Conservation (phyloP, 495 filamentous ascomycete species). For the Lasiosphaeria hispida region DNA sequence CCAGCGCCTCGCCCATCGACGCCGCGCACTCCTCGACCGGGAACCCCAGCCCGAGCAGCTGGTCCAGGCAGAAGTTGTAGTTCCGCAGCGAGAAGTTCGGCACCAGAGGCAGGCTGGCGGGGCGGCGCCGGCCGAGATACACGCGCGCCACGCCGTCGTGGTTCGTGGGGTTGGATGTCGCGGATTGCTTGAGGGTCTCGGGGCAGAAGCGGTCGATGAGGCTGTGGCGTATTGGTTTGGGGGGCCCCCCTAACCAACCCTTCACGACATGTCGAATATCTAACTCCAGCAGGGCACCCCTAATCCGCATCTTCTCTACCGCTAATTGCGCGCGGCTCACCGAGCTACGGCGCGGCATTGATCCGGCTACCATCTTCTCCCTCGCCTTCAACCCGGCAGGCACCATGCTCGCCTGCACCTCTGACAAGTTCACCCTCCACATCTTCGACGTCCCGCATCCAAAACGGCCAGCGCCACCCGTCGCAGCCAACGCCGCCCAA, state of each 20-base stretch:
- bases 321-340: constrained; percentile 72
- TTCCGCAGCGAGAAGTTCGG: constrained; percentile 18
- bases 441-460: constrained; percentile 71
- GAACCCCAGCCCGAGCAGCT: constrained; percentile 13
- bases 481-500: constrained; percentile 41
- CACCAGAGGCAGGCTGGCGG: background rate
- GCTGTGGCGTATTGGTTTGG: background rate
- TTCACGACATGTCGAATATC: background rate
- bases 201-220: constrained; percentile 1
- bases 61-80: constrained; percentile 17
- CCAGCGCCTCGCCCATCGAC: constrained; percentile 11
- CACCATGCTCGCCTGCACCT: constrained; percentile 82
- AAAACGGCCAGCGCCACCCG: constrained; percentile 65
- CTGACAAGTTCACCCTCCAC: constrained; percentile 92
- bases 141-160: constrained; percentile 11
- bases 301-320: constrained; percentile 81
- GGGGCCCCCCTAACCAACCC: too few relatives aligned
- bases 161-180: background rate
- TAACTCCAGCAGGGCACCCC: constrained; percentile 62
- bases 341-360: constrained; percentile 84
- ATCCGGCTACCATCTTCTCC: constrained; percentile 82
- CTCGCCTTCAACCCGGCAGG: constrained; percentile 81
- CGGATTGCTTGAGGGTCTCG: background rate
- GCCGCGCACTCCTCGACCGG: background rate
- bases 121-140: constrained; percentile 7